A percentile compares a stretch with the other conserved stretches of the same genome.
phyloP scores from a whole-genome alignment of 495 filamentous ascomycete genomes.

The Penicillium tannophilum region DNA sequence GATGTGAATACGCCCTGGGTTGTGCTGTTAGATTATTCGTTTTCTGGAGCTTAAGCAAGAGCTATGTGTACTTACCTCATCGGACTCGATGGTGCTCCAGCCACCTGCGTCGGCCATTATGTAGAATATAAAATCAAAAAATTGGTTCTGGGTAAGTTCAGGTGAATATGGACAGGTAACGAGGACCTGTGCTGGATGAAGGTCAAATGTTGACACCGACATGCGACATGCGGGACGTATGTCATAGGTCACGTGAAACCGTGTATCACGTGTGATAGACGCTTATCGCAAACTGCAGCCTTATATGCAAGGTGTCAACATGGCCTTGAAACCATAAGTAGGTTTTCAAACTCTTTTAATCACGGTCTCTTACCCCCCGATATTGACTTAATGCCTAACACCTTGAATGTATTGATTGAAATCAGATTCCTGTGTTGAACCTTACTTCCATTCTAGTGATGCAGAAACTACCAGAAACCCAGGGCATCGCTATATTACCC shows the following conservation, averaged over 20 bases:
- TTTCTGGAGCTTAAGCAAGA: slow-evolving; percentile 3
- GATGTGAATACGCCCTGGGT: slow-evolving; percentile 93
- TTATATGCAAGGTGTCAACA: not conserved
- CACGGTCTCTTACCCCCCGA: not conserved
- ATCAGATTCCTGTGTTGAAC: too few relatives aligned
- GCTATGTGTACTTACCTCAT: slow-evolving; percentile 66
- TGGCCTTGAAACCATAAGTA: not conserved
- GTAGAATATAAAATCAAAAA: too few relatives aligned
- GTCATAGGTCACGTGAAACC: slow-evolving; percentile 24
- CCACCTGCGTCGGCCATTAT: slow-evolving; percentile 54
- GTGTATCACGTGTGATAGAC: slow-evolving; percentile 3
- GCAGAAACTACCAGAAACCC: too few relatives aligned
- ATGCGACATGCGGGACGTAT: slow-evolving; percentile 15
- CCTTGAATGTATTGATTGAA: too few relatives aligned
- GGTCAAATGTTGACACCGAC: slow-evolving; percentile 12
- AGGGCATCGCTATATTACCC: too few relatives aligned
- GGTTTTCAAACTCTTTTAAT: not conserved
- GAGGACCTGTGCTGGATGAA: not conserved
- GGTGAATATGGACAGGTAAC: not conserved
- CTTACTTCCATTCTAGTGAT: too few relatives aligned
- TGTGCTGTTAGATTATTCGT: slow-evolving; percentile 8
- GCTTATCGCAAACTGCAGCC: not conserved
- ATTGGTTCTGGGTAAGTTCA: not conserved
- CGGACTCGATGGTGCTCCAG: slow-evolving; percentile 86
- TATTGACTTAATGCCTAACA: not conserved